Evolutionary conservation across 2,329 filamentous ascomycete genomes (phyloP).

Genomic region (Colletotrichum simmondsii): DNA sequence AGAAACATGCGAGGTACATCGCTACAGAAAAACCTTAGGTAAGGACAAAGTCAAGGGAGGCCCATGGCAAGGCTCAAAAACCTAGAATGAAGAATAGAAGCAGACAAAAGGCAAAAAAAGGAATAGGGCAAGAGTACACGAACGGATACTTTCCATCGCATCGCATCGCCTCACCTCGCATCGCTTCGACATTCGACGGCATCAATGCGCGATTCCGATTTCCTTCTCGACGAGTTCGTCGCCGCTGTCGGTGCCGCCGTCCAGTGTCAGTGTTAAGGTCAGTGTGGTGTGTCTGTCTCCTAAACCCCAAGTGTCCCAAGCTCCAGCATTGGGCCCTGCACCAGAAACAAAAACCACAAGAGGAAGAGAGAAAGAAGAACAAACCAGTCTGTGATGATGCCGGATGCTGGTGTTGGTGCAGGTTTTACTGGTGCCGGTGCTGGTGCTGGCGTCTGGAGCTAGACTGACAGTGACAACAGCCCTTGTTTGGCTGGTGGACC

Average conservation of each 20-base stretch:
- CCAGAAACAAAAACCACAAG: background rate
- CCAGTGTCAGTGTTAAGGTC: background rate
- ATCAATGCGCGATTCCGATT: background rate
- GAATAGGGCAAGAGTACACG: background rate
- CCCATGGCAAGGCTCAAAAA: background rate
- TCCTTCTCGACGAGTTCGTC: conserved; percentile 7
- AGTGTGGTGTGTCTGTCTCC: background rate
- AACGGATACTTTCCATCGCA: background rate
- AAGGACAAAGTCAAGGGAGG: background rate
- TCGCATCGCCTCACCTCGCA: background rate
- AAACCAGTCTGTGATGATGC: background rate
- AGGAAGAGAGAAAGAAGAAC: background rate
- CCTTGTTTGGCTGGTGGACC: conserved; percentile 4
- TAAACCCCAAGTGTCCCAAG: background rate
- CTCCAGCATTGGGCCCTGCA: conserved; percentile 7
- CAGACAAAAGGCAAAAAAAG: background rate
- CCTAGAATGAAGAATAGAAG: background rate
- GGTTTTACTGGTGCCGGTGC: background rate
- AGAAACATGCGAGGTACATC: background rate
- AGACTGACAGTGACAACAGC: conserved; percentile 4
- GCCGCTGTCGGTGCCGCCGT: background rate
- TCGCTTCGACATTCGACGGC: background rate
- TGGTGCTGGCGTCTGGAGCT: background rate
- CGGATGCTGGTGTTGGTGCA: background rate
- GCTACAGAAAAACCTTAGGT: background rate